A percentile compares a stretch with the other conserved stretches of the same genome.
These are phyloP conservation scores for Mycena haematopus DNA, from an alignment of 768 basidiomycete genomes.

Conservation along the genomic window DNA sequence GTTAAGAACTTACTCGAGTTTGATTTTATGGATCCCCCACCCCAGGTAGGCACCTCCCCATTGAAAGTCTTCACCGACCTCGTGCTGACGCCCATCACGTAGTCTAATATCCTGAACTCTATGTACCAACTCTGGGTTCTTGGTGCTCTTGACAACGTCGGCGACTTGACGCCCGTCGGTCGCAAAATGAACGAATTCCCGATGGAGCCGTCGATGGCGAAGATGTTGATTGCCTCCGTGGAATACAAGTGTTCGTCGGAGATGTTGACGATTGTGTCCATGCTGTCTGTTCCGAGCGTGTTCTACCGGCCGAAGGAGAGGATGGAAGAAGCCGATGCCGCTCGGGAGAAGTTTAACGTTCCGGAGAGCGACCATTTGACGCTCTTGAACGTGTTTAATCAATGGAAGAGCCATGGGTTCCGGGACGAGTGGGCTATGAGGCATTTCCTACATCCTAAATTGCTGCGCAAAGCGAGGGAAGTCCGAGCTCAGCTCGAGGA, in stretches of 20 bases:
- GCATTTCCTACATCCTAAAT: slow-evolving; percentile 96
- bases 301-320: slow-evolving; percentile 99
- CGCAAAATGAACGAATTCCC: slow-evolving; percentile 99
- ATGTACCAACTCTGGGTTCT: slow-evolving; percentile 98
- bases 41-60: slow-evolving; percentile 64
- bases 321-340: slow-evolving; percentile 96
- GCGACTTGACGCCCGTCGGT: slow-evolving; percentile 96
- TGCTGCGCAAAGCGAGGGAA: slow-evolving; percentile 93
- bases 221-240: slow-evolving; percentile 95
- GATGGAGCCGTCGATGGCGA: slow-evolving; percentile 97
- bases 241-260: slow-evolving; percentile 75
- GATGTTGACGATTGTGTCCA: slow-evolving; percentile 96
- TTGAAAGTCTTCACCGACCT: not conserved
- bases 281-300: slow-evolving; percentile 96
- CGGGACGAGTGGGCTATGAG: slow-evolving; percentile 95
- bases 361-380: slow-evolving; percentile 98
- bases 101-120: slow-evolving; percentile 97
- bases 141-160: slow-evolving; percentile 97
- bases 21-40: slow-evolving; percentile 98
- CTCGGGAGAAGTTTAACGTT: slow-evolving; percentile 95
- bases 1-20: slow-evolving; percentile 99
- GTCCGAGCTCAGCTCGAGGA: slow-evolving; percentile 96
- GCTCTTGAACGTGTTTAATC: slow-evolving; percentile 96
- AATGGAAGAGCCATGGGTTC: slow-evolving; percentile 97
- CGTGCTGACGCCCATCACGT: slow-evolving; percentile 8